Evolutionary conservation across 805 yeast genomes (phyloP).

Genomic region (Myxozyma mucilagina): DNA sequence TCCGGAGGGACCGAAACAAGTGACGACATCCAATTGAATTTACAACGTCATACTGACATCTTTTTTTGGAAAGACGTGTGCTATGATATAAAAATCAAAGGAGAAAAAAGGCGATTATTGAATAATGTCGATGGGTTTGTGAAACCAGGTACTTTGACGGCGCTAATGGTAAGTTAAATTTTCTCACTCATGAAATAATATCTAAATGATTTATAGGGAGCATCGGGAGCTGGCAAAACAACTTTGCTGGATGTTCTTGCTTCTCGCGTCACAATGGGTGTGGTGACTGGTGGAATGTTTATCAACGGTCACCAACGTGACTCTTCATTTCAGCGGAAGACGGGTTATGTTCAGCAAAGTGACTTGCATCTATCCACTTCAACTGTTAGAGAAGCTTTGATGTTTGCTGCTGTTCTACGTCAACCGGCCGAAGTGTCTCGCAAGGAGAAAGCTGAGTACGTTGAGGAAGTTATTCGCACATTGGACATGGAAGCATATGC

Average conservation of each 20-base stretch:
- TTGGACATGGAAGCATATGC: slow-evolving; percentile 71
- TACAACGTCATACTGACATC: slow-evolving; percentile 44
- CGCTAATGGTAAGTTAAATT: slow-evolving; percentile 52
- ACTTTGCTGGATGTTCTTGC: slow-evolving; percentile 67
- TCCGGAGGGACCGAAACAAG: slow-evolving; percentile 74
- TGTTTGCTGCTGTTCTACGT: slow-evolving; percentile 70
- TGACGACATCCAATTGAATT: slow-evolving; percentile 57
- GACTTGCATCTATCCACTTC: slow-evolving; percentile 69
- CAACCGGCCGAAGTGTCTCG: slow-evolving; percentile 59
- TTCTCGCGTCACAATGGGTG: slow-evolving; percentile 69
- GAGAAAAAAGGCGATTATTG: slow-evolving; percentile 60
- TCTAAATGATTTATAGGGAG: slow-evolving; percentile 47
- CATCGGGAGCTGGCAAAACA: slow-evolving; percentile 86
- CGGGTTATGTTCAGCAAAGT: slow-evolving; percentile 82
- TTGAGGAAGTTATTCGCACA: slow-evolving; percentile 63
- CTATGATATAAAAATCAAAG: slow-evolving; percentile 65
- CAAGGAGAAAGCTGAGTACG: slow-evolving; percentile 63
- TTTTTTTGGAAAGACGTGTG: slow-evolving; percentile 79
- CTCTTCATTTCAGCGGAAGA: slow-evolving; percentile 69
- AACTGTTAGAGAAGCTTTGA: slow-evolving; percentile 73
- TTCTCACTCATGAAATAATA: background rate
- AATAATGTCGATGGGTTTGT: slow-evolving; percentile 78
- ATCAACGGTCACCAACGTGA: slow-evolving; percentile 69
- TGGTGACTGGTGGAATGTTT: slow-evolving; percentile 68
- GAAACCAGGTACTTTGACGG: slow-evolving; percentile 78